Evolutionary conservation across 2,329 filamentous ascomycete species (phyloP).

Genomic region (Zopfia rhizophila): DNA sequence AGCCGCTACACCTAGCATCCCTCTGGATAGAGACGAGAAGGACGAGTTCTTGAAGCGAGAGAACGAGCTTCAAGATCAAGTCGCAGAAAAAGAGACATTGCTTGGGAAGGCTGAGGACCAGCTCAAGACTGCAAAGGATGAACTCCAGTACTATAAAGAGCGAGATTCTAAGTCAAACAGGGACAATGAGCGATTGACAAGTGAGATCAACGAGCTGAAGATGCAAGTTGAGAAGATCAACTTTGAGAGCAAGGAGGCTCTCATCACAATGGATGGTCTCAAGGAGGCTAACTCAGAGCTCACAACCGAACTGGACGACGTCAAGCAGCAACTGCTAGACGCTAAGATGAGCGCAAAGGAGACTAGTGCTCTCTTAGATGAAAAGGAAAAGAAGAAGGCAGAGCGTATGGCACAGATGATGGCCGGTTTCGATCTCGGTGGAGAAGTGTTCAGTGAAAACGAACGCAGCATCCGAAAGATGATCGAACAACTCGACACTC

Average conservation of each 20-base stretch:
- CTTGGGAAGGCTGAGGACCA: constrained; percentile 82
- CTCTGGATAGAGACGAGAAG: constrained; percentile 93
- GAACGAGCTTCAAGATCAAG: constrained; percentile 96
- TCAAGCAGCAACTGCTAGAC: constrained; percentile 95
- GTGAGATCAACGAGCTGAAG: constrained; percentile 89
- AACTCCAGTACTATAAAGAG: constrained; percentile 85
- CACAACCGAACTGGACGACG: constrained; percentile 88
- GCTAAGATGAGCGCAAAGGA: constrained; percentile 98
- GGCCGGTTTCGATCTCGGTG: constrained; percentile 95
- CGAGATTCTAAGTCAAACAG: constrained; percentile 84
- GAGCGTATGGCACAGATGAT: constrained; percentile 99
- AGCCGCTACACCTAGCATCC: constrained; percentile 84
- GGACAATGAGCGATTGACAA: constrained; percentile 87
- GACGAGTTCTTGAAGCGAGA: constrained; percentile 95
- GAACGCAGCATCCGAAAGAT: constrained; percentile 85
- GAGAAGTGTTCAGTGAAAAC: constrained; percentile 92
- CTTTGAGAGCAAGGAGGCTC: constrained; percentile 96
- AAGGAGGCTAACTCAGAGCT: constrained; percentile 97
- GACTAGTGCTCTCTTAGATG: constrained; percentile 86
- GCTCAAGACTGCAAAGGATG: constrained; percentile 84
- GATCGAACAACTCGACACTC: constrained; percentile 82
- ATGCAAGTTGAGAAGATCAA: constrained; percentile 97
- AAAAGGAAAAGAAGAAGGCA: constrained; percentile 98
- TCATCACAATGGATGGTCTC: constrained; percentile 96
- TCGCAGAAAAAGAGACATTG: constrained; percentile 89